phyloP scores from a whole-genome alignment of 2,329 filamentous ascomycete species.

The Sporothrix euskadiensis region DNA sequence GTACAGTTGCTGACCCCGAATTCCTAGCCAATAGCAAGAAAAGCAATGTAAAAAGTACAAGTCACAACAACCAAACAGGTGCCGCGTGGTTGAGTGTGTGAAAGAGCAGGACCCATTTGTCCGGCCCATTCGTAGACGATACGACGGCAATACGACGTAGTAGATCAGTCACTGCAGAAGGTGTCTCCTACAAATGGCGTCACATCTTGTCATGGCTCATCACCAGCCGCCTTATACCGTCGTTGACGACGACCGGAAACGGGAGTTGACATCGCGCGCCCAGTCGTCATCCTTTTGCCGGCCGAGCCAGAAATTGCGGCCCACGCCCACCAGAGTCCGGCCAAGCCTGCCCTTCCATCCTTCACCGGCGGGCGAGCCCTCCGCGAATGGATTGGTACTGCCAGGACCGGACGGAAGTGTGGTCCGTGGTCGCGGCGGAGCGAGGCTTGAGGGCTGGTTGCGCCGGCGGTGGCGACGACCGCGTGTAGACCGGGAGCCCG shows the following conservation, averaged over 20 bases:
- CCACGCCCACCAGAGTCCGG: slow-evolving; percentile 73
- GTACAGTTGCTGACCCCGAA: slow-evolving; percentile 13
- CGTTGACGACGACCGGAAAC: slow-evolving; percentile 34
- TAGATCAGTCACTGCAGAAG: not conserved
- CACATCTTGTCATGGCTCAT: not conserved
- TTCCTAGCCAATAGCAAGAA: slow-evolving; percentile 1
- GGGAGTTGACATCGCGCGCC: slow-evolving; percentile 59
- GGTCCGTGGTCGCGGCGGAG: not conserved
- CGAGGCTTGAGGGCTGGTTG: slow-evolving; percentile 41
- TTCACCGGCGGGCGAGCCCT: slow-evolving; percentile 69
- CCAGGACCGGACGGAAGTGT: not conserved
- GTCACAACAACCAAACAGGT: not conserved
- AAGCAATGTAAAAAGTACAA: not conserved
- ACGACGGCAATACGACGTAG: not conserved
- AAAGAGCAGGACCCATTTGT: not conserved
- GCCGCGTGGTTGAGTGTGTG: not conserved
- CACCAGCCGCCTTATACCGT: not conserved
- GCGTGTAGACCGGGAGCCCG: slow-evolving; percentile 21
- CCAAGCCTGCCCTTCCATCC: slow-evolving; percentile 79
- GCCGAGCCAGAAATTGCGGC: slow-evolving; percentile 79
- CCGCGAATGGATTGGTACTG: slow-evolving; percentile 63
- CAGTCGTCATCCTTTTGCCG: slow-evolving; percentile 64
- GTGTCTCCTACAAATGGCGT: not conserved
- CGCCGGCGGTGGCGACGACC: slow-evolving; percentile 32
- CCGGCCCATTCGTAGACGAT: not conserved